Percentiles rank a stretch among this genome's conserved stretches.
phyloP scores from a whole-genome alignment of 2,329 filamentous ascomycete species.

The Beauveria rudraprayagi region DNA sequence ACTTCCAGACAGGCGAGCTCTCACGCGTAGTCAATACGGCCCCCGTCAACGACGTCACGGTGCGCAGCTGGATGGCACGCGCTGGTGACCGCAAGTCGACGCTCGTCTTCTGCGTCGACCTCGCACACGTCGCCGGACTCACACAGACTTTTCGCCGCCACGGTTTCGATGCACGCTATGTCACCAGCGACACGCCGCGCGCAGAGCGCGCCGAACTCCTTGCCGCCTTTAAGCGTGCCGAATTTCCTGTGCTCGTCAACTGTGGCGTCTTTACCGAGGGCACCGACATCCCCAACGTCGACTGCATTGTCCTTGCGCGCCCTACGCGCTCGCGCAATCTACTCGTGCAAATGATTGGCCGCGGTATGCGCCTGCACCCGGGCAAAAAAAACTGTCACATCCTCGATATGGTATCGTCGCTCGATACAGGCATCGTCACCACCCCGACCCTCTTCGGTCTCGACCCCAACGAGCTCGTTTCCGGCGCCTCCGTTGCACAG shows the following conservation, averaged over 20 bases:
- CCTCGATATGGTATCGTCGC: slow-evolving; percentile 87
- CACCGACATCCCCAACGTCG: slow-evolving; percentile 94
- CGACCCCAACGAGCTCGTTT: slow-evolving; percentile 70
- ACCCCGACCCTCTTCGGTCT: slow-evolving; percentile 90
- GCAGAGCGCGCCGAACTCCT: slow-evolving; percentile 61
- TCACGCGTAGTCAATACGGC: slow-evolving; percentile 77
- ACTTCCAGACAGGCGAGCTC: slow-evolving; percentile 73
- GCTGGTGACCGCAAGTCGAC: slow-evolving; percentile 71
- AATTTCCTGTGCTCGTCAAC: slow-evolving; percentile 85
- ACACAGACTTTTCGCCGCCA: slow-evolving; percentile 67
- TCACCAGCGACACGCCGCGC: slow-evolving; percentile 74
- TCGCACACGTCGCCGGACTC: slow-evolving; percentile 69
- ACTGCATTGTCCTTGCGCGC: slow-evolving; percentile 80
- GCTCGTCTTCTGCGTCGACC: slow-evolving; percentile 87
- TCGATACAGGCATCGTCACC: slow-evolving; percentile 78
- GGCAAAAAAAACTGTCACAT: slow-evolving; percentile 86
- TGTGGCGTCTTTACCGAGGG: slow-evolving; percentile 96
- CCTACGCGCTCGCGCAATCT: slow-evolving; percentile 91
- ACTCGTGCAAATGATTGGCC: slow-evolving; percentile 94
- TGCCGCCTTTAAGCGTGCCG: slow-evolving; percentile 63
- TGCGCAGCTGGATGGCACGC: slow-evolving; percentile 78
- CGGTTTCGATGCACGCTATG: slow-evolving; percentile 74
- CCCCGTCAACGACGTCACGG: slow-evolving; percentile 72
- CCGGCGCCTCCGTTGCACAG: slow-evolving; percentile 54
- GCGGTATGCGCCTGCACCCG: slow-evolving; percentile 75